Evolutionary conservation across 2,329 filamentous ascomycete species (phyloP).

Genomic region (Fusarium hostae): DNA sequence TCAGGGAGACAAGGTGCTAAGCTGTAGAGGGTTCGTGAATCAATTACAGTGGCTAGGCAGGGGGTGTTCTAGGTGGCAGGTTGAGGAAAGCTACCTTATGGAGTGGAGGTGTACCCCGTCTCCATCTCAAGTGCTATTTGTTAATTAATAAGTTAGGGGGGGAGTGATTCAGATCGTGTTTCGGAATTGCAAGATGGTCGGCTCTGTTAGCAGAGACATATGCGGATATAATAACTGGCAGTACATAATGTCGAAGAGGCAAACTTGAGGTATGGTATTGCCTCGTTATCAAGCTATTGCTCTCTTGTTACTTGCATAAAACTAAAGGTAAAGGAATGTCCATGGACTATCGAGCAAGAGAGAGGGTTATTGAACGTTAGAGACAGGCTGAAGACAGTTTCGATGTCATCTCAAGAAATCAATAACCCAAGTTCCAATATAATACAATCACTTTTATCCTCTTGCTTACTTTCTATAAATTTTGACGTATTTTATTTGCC

Average conservation of each 20-base stretch:
- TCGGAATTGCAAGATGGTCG: constrained; percentile 12
- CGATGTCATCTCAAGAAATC: neutral
- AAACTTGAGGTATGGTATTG: neutral
- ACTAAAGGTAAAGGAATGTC: neutral
- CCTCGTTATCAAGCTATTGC: neutral
- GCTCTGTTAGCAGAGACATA: constrained; percentile 10
- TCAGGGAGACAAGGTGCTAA: constrained; percentile 24
- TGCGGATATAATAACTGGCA: neutral
- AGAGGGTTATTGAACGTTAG: neutral
- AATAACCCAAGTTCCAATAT: neutral
- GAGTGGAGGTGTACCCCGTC: neutral
- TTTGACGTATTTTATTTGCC: too few relatives aligned
- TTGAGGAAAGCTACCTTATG: neutral
- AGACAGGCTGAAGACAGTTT: neutral
- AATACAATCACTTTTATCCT: neutral
- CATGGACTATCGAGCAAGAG: neutral
- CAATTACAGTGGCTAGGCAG: constrained; percentile 19
- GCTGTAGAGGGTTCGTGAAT: constrained; percentile 31
- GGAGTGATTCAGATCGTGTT: constrained; percentile 31
- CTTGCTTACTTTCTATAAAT: neutral
- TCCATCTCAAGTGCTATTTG: neutral
- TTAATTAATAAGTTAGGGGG: constrained; percentile 10
- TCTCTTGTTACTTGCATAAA: neutral
- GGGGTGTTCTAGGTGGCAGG: constrained; percentile 6
- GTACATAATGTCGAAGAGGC: neutral